Evolutionary conservation across 2,329 filamentous ascomycete genomes (phyloP).

Genomic region (Aspergillus melleus): DNA sequence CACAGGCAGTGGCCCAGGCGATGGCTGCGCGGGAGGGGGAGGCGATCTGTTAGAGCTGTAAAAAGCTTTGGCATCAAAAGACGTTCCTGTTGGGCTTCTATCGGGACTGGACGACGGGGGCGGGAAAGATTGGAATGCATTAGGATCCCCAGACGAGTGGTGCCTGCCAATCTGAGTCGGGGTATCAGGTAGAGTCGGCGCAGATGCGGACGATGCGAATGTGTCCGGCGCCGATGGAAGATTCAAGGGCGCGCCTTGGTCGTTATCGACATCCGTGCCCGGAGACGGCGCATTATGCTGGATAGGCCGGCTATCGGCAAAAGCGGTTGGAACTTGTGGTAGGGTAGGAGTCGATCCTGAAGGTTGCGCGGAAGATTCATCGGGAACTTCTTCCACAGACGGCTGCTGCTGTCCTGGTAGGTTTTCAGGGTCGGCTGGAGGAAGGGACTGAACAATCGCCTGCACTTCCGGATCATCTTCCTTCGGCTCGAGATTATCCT

Average conservation of each 20-base stretch:
- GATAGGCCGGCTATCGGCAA: conserved; percentile 22
- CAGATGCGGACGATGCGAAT: conserved; percentile 30
- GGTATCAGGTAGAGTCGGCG: conserved; percentile 35
- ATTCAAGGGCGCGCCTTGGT: conserved; percentile 31
- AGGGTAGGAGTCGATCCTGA: conserved; percentile 45
- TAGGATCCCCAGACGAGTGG: conserved; percentile 18
- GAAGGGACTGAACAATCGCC: conserved; percentile 46
- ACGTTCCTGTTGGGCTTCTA: conserved; percentile 19
- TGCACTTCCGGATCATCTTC: conserved; percentile 66
- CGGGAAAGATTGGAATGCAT: conserved; percentile 43
- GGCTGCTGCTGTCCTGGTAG: conserved; percentile 49
- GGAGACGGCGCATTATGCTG: conserved; percentile 25
- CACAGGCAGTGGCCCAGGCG: conserved; percentile 23
- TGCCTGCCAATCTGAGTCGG: conserved; percentile 22
- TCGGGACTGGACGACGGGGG: conserved; percentile 36
- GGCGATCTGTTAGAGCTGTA: conserved; percentile 17
- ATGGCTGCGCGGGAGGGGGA: conserved; percentile 28
- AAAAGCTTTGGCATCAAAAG: conserved; percentile 24
- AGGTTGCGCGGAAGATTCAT: conserved; percentile 54
- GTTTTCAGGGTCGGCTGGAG: conserved; percentile 42
- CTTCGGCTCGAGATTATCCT: conserved; percentile 54
- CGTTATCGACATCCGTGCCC: conserved; percentile 37
- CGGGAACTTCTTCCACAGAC: conserved; percentile 61
- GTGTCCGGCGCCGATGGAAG: conserved; percentile 42
- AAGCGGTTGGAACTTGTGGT: conserved; percentile 26